Evolutionary conservation across 176 grass and related monocot species (phyloP).

Genomic region (Musa beccarii): DNA sequence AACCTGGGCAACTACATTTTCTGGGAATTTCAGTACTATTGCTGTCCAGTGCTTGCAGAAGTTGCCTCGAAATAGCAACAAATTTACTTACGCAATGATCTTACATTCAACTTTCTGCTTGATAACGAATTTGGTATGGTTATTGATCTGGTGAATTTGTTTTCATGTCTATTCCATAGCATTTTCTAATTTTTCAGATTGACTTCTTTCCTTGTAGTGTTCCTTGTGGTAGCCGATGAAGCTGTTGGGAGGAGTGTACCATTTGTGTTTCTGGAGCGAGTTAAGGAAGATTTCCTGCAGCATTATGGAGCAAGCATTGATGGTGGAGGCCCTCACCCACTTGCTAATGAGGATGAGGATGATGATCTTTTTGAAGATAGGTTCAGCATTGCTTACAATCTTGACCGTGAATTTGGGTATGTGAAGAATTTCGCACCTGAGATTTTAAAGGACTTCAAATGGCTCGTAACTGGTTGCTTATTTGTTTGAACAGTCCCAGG

Average conservation of each 20-base stretch:
- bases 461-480: neutral
- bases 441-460: neutral
- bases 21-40: too few species aligned
- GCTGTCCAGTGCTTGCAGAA: too few species aligned
- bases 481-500: slow-evolving; percentile 35
- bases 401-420: slow-evolving; percentile 87
- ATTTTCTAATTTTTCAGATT: neutral
- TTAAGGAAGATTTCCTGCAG: slow-evolving; percentile 93
- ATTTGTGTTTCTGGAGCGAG: slow-evolving; percentile 80
- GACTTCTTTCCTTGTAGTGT: slow-evolving; percentile 39
- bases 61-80: too few species aligned
- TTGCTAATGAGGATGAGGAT: slow-evolving; percentile 79
- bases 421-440: neutral
- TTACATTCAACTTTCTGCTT: too few species aligned
- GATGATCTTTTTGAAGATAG: slow-evolving; percentile 79
- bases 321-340: slow-evolving; percentile 49
- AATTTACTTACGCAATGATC: too few species aligned
- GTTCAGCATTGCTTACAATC: slow-evolving; percentile 86
- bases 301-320: slow-evolving; percentile 61
- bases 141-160: too few species aligned
- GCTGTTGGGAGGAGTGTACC: slow-evolving; percentile 59
- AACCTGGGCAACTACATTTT: neutral
- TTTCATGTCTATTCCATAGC: too few species aligned
- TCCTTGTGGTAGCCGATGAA: slow-evolving; percentile 76
- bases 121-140: too few species aligned